Evolutionary conservation across 2,329 filamentous ascomycete genomes (phyloP).

Genomic region (Seiridium cupressi): DNA sequence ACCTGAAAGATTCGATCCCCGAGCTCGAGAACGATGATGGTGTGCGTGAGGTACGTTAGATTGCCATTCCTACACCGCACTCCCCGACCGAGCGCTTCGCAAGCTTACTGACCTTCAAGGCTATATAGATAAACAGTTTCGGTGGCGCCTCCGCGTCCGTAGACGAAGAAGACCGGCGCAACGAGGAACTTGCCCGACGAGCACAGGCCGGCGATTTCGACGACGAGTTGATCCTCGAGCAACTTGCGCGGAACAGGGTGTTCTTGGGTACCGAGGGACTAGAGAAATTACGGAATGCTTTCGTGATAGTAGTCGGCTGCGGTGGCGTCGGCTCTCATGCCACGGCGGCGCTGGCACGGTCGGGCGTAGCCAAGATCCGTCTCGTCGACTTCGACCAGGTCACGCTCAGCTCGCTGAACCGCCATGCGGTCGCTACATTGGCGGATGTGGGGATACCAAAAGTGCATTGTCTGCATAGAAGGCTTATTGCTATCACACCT

Average conservation of each 20-base stretch:
- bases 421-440: constrained; percentile 92
- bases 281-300: constrained; percentile 73
- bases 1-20: constrained; percentile 62
- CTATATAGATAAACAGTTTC: constrained; percentile 56
- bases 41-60: constrained; percentile 33
- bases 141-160: constrained; percentile 46
- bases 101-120: constrained; percentile 19
- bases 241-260: constrained; percentile 54
- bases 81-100: background rate
- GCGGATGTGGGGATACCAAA: constrained; percentile 93
- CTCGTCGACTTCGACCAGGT: constrained; percentile 98
- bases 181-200: constrained; percentile 55
- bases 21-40: constrained; percentile 29
- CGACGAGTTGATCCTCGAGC: constrained; percentile 86
- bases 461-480: constrained; percentile 76
- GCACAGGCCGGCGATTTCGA: constrained; percentile 65
- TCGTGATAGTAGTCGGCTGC: constrained; percentile 87
- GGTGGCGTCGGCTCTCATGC: constrained; percentile 96
- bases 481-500: constrained; percentile 82
- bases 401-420: constrained; percentile 86
- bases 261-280: constrained; percentile 75
- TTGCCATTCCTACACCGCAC: background rate
- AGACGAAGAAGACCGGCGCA: constrained; percentile 62
- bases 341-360: constrained; percentile 79
- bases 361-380: constrained; percentile 82